Percentiles rank a stretch among this genome's conserved stretches.
Conservation (phyloP, 1,284 basidiomycete genomes). For the Pseudozyma thailandica region DNA sequence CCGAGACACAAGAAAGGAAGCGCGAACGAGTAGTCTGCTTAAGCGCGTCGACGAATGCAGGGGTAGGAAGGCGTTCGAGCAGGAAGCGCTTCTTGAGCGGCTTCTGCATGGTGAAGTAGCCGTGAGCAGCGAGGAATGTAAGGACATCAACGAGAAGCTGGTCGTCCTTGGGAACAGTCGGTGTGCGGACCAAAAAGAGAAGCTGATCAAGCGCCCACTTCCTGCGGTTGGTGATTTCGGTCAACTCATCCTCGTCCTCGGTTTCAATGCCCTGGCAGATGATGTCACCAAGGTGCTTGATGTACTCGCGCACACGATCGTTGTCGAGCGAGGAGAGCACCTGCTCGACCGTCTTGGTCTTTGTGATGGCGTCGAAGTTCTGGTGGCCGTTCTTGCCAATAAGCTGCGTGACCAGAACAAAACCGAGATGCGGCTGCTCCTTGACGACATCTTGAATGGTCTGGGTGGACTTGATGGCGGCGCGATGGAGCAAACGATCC, state of each 20-base stretch:
- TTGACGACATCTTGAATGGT: constrained; percentile 81
- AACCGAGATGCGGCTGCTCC: constrained; percentile 81
- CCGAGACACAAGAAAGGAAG: constrained; percentile 80
- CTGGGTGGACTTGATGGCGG: constrained; percentile 72
- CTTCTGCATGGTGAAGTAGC: constrained; percentile 80
- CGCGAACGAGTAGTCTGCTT: constrained; percentile 77
- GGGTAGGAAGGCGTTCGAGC: constrained; percentile 71
- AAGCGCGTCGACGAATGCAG: constrained; percentile 78
- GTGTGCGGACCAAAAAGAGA: constrained; percentile 80
- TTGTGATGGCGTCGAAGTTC: constrained; percentile 91
- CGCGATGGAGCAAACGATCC: constrained; percentile 89
- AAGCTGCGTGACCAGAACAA: constrained; percentile 84
- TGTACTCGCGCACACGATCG: constrained; percentile 81
- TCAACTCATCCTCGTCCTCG: constrained; percentile 38
- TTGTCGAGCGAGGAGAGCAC: constrained; percentile 81
- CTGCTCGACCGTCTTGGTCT: constrained; percentile 90
- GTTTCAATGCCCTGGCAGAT: constrained; percentile 30
- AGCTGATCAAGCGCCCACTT: constrained; percentile 90
- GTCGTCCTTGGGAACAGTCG: constrained; percentile 82
- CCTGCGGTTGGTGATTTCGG: constrained; percentile 46
- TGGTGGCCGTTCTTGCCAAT: constrained; percentile 85
- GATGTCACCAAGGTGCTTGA: constrained; percentile 73
- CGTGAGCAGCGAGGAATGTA: constrained; percentile 84
- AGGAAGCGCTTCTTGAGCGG: constrained; percentile 77
- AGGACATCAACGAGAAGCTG: constrained; percentile 79